A percentile compares a stretch with the other conserved stretches of the same genome.
Evolutionary conservation across 805 yeast species (phyloP).

Genomic region (Lipomyces sp.): DNA sequence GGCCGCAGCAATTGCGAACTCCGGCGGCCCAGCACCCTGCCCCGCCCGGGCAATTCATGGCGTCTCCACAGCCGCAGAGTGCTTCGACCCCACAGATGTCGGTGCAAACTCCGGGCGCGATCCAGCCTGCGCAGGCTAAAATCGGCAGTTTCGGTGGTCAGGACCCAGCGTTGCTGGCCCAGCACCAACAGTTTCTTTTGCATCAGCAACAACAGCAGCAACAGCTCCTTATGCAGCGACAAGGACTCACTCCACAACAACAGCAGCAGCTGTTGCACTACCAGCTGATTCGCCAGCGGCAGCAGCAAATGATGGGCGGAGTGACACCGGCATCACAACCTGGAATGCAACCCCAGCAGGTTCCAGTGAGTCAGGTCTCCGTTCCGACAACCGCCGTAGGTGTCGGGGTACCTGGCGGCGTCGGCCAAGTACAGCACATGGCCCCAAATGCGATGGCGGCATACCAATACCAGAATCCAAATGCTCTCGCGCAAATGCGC

Average conservation of each 20-base stretch:
- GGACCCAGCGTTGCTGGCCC: constrained; percentile 5
- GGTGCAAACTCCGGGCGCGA: neutral
- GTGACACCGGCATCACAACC: neutral
- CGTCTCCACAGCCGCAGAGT: constrained; percentile 15
- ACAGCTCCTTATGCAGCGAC: constrained; percentile 6
- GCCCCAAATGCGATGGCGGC: constrained; percentile 1
- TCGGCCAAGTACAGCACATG: neutral
- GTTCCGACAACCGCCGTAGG: constrained; percentile 1
- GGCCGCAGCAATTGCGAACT: neutral
- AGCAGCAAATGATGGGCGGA: constrained; percentile 14
- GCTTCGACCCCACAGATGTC: constrained; percentile 6
- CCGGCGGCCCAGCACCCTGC: neutral
- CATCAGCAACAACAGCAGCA: constrained; percentile 9
- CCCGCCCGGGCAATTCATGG: constrained; percentile 2
- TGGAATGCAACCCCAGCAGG: constrained; percentile 1
- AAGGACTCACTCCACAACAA: neutral
- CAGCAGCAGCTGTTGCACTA: constrained; percentile 4
- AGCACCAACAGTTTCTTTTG: constrained; percentile 9
- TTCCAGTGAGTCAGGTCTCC: constrained; percentile 2
- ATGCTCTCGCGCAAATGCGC: constrained; percentile 4
- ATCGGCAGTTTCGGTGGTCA: neutral
- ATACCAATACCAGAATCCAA: constrained; percentile 12
- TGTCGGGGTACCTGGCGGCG: neutral
- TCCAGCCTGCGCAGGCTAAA: neutral
- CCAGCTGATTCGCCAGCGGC: constrained; percentile 13